Evolutionary conservation across 1,284 basidiomycete genomes (phyloP).

Genomic region (Neolentinus lepideus): DNA sequence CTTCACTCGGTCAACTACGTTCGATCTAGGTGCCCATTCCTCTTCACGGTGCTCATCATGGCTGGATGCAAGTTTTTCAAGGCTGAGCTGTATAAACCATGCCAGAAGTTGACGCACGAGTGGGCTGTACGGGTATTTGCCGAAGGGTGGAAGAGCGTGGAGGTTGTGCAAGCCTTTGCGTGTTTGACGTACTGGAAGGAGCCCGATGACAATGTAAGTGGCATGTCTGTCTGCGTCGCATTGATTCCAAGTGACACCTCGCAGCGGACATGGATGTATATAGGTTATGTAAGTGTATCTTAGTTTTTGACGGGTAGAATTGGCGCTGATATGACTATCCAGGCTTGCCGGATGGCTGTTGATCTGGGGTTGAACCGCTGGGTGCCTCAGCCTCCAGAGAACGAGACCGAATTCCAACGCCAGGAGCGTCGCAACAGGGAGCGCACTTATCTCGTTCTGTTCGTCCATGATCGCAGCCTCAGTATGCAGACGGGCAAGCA

Average conservation of each 20-base stretch:
- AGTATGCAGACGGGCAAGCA: slow-evolving; percentile 76
- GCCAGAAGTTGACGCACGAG: slow-evolving; percentile 62
- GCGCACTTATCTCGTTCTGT: slow-evolving; percentile 75
- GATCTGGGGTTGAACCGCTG: slow-evolving; percentile 73
- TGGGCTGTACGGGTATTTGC: slow-evolving; percentile 70
- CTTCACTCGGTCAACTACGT: slow-evolving; percentile 71
- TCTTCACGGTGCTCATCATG: slow-evolving; percentile 79
- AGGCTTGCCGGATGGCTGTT: slow-evolving; percentile 83
- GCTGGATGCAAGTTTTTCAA: slow-evolving; percentile 82
- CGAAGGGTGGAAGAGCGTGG: slow-evolving; percentile 70
- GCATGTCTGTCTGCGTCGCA: slow-evolving; percentile 17
- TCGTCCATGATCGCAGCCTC: slow-evolving; percentile 76
- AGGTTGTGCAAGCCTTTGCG: slow-evolving; percentile 78
- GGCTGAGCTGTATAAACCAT: slow-evolving; percentile 57
- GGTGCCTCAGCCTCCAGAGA: slow-evolving; percentile 38
- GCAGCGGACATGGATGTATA: slow-evolving; percentile 77
- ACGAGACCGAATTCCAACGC: slow-evolving; percentile 56
- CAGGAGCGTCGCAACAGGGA: slow-evolving; percentile 76
- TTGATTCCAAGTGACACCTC: slow-evolving; percentile 1
- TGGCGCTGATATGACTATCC: slow-evolving; percentile 8
- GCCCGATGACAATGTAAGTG: slow-evolving; percentile 54
- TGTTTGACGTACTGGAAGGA: slow-evolving; percentile 86
- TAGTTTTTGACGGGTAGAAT: slow-evolving; percentile 11
- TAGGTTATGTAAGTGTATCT: slow-evolving; percentile 58
- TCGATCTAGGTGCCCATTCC: slow-evolving; percentile 65